Conservation (phyloP, 495 filamentous ascomycete species). For the Aspergillus sparsus region DNA sequence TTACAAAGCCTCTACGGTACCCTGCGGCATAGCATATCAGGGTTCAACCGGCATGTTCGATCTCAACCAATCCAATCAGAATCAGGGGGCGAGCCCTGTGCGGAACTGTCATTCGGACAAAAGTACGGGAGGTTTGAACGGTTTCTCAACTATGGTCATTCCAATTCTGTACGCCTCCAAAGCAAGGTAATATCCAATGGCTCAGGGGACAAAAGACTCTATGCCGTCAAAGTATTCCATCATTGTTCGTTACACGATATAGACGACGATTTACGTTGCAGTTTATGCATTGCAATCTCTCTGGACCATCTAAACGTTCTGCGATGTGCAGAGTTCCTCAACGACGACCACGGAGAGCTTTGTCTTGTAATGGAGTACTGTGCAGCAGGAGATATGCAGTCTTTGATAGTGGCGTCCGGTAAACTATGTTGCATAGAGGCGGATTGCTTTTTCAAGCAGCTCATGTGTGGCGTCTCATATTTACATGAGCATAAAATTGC, state of each 20-base stretch:
- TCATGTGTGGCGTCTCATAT: slow-evolving; percentile 4
- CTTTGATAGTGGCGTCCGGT: slow-evolving; percentile 1
- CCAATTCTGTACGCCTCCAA: not conserved
- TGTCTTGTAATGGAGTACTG: slow-evolving; percentile 10
- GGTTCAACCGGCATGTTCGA: not conserved
- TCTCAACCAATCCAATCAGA: not conserved
- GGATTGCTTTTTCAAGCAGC: slow-evolving; percentile 15
- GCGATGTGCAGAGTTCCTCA: slow-evolving; percentile 7
- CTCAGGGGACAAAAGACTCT: not conserved
- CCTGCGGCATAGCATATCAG: not conserved
- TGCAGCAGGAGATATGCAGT: slow-evolving; percentile 2
- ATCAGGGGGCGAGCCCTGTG: not conserved
- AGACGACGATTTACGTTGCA: not conserved
- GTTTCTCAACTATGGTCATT: not conserved
- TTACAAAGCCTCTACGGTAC: not conserved
- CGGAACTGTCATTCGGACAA: not conserved
- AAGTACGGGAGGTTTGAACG: not conserved
- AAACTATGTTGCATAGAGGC: not conserved
- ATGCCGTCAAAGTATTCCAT: not conserved
- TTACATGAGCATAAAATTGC: not conserved
- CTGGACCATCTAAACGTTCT: slow-evolving; percentile 3
- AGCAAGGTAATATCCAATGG: not conserved
- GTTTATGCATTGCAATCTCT: not conserved
- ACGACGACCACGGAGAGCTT: slow-evolving; percentile 3
- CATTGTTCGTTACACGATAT: not conserved